phyloP scores from a whole-genome alignment of 2,329 filamentous ascomycete species.

The Ilyonectria destructans region DNA sequence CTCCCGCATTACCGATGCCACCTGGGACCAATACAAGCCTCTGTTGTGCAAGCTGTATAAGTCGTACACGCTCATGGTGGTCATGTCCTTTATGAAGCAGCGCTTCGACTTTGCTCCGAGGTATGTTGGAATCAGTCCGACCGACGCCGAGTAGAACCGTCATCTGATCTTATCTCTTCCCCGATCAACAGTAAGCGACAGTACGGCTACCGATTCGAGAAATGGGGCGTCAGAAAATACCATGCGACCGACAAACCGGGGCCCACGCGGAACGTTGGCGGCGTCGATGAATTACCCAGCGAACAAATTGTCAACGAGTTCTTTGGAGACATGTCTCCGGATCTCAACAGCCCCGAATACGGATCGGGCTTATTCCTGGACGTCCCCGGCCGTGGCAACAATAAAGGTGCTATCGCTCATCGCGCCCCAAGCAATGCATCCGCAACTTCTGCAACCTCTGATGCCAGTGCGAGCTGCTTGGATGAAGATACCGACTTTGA shows the following conservation, averaged over 20 bases:
- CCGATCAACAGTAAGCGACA: conserved; percentile 49
- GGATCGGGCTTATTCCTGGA: background rate
- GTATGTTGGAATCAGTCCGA: conserved; percentile 29
- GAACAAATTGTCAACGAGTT: conserved; percentile 13
- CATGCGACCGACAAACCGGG: conserved; percentile 38
- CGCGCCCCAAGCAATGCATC: conserved; percentile 14
- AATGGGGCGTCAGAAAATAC: conserved; percentile 50
- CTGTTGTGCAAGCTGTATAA: conserved; percentile 42
- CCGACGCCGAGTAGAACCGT: too few species aligned
- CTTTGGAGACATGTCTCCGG: background rate
- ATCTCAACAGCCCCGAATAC: background rate
- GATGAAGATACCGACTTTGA: conserved; percentile 24
- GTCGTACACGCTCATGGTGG: conserved; percentile 40
- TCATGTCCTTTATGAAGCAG: conserved; percentile 42
- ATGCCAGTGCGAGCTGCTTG: conserved; percentile 1
- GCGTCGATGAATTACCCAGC: conserved; percentile 17
- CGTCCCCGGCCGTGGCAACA: background rate
- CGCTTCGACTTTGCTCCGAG: conserved; percentile 38
- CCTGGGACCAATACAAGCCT: conserved; percentile 43
- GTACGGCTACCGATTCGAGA: conserved; percentile 50
- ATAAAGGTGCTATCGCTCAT: background rate
- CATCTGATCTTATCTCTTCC: background rate
- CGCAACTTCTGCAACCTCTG: conserved; percentile 5
- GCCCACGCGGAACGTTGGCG: conserved; percentile 8
- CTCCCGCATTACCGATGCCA: conserved; percentile 43